Percentiles rank a stretch among this genome's conserved stretches.
Conservation (phyloP, 163 green algal species). For the Chlorella variabilis region DNA sequence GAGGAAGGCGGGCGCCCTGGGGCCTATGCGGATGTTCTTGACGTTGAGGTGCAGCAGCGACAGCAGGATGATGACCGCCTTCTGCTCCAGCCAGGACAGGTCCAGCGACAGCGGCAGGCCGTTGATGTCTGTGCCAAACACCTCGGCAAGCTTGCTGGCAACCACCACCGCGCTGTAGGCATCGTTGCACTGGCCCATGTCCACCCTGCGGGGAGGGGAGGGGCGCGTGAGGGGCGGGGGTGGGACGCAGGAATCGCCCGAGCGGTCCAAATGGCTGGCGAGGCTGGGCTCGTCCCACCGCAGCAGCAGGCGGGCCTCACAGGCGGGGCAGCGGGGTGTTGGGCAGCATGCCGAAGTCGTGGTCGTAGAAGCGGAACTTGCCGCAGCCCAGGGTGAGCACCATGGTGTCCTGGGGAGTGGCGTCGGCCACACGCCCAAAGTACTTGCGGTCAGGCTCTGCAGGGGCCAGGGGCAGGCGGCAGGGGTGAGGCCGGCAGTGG, state of each 20-base stretch:
- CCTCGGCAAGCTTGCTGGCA: conserved; percentile 69
- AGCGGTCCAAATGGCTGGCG: too few relatives aligned
- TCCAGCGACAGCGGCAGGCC: conserved; percentile 73
- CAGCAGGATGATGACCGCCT: conserved; percentile 76
- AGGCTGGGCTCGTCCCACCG: too few relatives aligned
- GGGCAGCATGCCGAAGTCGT: conserved; percentile 72
- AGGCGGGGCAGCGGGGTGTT: conserved; percentile 67
- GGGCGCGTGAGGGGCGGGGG: neutral
- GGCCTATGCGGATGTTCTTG: conserved; percentile 61
- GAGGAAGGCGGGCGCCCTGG: conserved; percentile 71
- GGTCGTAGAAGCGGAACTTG: conserved; percentile 80
- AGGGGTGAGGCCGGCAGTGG: too few relatives aligned
- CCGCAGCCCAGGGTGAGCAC: conserved; percentile 79
- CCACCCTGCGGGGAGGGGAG: conserved; percentile 51
- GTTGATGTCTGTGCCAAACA: conserved; percentile 74
- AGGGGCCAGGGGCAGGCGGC: conserved; percentile 49
- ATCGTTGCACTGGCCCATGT: conserved; percentile 86
- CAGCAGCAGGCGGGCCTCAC: too few relatives aligned
- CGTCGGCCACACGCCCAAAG: conserved; percentile 59
- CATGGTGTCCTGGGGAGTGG: conserved; percentile 53
- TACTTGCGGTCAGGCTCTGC: conserved; percentile 68
- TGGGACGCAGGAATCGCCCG: too few relatives aligned
- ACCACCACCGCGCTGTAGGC: conserved; percentile 74
- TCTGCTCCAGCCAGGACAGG: conserved; percentile 86
- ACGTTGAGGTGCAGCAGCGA: conserved; percentile 74